Evolutionary conservation across 1,284 basidiomycete genomes (phyloP), one percentile per base, ranked within the genome.

Genomic region (Pisolithus thermaeus): DNA sequence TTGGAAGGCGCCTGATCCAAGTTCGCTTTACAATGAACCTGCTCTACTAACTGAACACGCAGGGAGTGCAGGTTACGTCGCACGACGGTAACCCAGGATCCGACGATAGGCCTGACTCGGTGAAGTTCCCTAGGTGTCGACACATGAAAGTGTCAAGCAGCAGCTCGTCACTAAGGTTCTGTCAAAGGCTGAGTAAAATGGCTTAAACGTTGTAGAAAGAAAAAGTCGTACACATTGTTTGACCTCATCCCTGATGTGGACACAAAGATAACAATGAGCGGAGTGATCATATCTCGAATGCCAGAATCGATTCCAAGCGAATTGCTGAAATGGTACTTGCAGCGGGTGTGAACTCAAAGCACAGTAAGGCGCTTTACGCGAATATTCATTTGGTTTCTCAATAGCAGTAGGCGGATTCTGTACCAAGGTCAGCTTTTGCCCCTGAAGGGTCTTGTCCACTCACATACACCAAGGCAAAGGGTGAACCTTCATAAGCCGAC

Each of bases 101-200:
- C 27, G 23, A 6, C 14, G 40, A 40, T 22, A 42, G 54, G 45
- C 56, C 47, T 14, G 45, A 47, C 16, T 56, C 58, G 23, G 60
- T 53, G 52, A 73, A 62, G 37, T 54, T 57, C 41, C 61, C 60
- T 18, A 80, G 59, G 56, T 75, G 73, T 23, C 57, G 58, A 3
- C 66, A 64, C 59, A 81, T 63, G 47, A 80, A 59, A 14, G 61
- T 61, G 52, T 84, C 83, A 30, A 84, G 60, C 41, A 56, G 65
- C 23, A 79, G 62, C 55, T 80, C 79, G 16, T 76, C 70, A 36
- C 73, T 69, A 23, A 68, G 57, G 35, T 56, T 56, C 77, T 79
- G 51, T 23, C 38, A 48, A 57, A 55, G 1, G 27, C 56, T 63
- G 37, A 62, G 48, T 47, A 22, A 22, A 4, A 30, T 23, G 20